phyloP scores from a whole-genome alignment of 2,329 filamentous ascomycete species.

The Cladophialophora chaetospira region DNA sequence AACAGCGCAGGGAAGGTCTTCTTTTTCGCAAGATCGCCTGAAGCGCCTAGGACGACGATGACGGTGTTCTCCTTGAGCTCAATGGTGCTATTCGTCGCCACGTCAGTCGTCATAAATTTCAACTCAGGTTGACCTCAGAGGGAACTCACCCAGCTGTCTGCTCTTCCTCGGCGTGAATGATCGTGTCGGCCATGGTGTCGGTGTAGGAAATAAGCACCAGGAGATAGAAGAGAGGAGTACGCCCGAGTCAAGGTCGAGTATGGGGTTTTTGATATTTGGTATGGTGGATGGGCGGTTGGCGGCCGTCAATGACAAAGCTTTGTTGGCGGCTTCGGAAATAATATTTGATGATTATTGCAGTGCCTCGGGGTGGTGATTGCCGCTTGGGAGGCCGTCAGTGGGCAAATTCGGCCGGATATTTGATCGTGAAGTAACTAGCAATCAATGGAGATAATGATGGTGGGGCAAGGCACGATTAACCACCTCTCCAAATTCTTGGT shows the following conservation, averaged over 20 bases:
- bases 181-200: slow-evolving; percentile 52
- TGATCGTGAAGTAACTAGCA: too few species aligned
- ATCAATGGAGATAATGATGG: slow-evolving; percentile 4
- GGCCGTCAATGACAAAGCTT: slow-evolving; percentile 19
- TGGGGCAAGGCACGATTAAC: not conserved
- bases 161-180: slow-evolving; percentile 53
- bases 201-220: slow-evolving; percentile 18
- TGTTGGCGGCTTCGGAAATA: slow-evolving; percentile 12
- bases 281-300: slow-evolving; percentile 13
- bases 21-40: slow-evolving; percentile 98
- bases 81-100: slow-evolving; percentile 73
- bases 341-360: slow-evolving; percentile 7
- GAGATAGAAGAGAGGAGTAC: slow-evolving; percentile 13
- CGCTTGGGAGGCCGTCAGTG: not conserved
- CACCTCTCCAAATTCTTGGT: not conserved
- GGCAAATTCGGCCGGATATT: slow-evolving; percentile 12
- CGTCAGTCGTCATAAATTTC: too few species aligned
- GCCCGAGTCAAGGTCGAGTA: not conserved
- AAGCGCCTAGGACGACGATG: slow-evolving; percentile 94
- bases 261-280: slow-evolving; percentile 1
- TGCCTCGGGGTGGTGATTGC: not conserved
- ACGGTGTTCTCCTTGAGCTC: slow-evolving; percentile 99
- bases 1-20: slow-evolving; percentile 99
- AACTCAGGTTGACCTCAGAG: slow-evolving; percentile 8
- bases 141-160: slow-evolving; percentile 56